Evolutionary conservation across 768 basidiomycete genomes (phyloP).

Genomic region (Russula lepida): DNA sequence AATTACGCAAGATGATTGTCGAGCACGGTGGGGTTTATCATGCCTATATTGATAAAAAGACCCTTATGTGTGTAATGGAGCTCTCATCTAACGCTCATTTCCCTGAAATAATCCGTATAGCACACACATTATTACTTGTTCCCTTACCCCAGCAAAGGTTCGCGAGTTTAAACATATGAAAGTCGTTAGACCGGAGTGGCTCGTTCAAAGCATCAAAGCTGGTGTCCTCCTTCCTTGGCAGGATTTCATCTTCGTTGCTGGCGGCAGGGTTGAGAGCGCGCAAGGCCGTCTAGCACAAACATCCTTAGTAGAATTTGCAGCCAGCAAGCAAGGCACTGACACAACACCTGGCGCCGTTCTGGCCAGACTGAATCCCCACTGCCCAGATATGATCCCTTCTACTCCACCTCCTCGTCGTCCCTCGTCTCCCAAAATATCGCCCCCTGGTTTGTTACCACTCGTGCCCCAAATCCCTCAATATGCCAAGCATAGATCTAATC

Average conservation of each 20-base stretch:
- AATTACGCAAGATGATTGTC: conserved; percentile 69
- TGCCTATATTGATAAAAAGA: conserved; percentile 75
- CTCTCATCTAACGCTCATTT: not conserved
- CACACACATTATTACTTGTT: conserved; percentile 88
- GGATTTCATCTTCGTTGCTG: conserved; percentile 53
- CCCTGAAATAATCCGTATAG: conserved; percentile 30
- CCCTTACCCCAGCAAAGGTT: conserved; percentile 83
- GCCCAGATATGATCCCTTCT: not conserved
- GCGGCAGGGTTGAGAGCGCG: conserved; percentile 38
- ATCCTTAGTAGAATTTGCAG: conserved; percentile 26
- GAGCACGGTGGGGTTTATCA: conserved; percentile 78
- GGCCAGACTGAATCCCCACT: not conserved
- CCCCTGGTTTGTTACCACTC: conserved; percentile 36
- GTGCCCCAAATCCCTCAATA: conserved; percentile 50
- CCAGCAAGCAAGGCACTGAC: conserved; percentile 9
- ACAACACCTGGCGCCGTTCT: not conserved
- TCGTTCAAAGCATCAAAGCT: conserved; percentile 66
- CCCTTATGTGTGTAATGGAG: conserved; percentile 49
- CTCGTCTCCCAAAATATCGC: conserved; percentile 33
- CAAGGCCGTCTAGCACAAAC: conserved; percentile 41
- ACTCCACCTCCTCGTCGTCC: conserved; percentile 7
- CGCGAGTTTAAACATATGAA: conserved; percentile 87
- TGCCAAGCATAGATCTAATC: conserved; percentile 61
- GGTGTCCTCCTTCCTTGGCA: conserved; percentile 72
- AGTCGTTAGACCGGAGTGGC: conserved; percentile 83